Evolutionary conservation across 768 basidiomycete genomes (phyloP).

Genomic region (Mycena belliarum): DNA sequence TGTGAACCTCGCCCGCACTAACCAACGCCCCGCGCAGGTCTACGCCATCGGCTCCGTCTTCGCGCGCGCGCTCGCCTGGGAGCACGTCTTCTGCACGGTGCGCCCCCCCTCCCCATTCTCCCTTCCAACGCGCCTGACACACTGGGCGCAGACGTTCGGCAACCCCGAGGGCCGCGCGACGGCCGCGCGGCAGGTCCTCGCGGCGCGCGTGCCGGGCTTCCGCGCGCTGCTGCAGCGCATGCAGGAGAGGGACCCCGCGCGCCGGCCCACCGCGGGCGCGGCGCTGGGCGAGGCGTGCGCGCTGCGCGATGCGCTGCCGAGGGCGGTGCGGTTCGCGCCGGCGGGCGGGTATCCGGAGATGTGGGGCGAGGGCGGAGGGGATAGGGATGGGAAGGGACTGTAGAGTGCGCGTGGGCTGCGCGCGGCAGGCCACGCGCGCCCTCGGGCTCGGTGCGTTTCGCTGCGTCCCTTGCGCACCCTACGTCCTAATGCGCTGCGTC

Average conservation of each 20-base stretch:
- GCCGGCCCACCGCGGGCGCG: constrained; percentile 1
- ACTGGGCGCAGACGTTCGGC: constrained; percentile 17
- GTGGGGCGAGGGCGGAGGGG: too few species aligned
- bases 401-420: too few species aligned
- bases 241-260: constrained; percentile 12
- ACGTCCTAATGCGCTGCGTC: too few species aligned
- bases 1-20: background rate
- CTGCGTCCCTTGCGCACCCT: too few species aligned
- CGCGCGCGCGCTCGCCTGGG: constrained; percentile 15
- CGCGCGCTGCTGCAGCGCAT: constrained; percentile 9
- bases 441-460: too few species aligned
- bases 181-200: constrained; percentile 12
- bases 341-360: constrained; percentile 9
- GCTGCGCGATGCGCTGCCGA: background rate
- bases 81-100: constrained; percentile 17
- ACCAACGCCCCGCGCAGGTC: background rate
- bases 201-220: constrained; percentile 8
- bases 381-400: too few species aligned
- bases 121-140: too few species aligned
- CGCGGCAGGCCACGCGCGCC: too few species aligned
- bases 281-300: constrained; percentile 3
- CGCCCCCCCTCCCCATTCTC: background rate
- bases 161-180: constrained; percentile 12
- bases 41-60: constrained; percentile 18
- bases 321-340: constrained; percentile 7